Conservation (phyloP, 2,329 filamentous ascomycete species). For the Xylaria sp. region DNA sequence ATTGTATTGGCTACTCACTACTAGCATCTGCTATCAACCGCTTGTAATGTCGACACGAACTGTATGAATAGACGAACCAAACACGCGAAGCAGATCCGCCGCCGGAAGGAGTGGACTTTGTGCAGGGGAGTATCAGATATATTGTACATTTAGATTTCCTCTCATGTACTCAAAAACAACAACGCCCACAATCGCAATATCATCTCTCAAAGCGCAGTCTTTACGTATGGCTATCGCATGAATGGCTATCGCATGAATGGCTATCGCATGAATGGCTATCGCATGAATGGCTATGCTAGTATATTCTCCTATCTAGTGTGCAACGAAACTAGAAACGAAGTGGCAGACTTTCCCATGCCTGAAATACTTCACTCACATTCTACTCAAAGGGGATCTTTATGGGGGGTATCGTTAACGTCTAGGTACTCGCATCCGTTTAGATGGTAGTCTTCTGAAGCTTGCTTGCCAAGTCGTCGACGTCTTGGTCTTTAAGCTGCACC, state of each 20-base stretch:
- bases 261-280: not conserved
- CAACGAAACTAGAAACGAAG: conserved; percentile 1
- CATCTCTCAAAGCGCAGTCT: conserved; percentile 11
- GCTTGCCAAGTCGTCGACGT: conserved; percentile 83
- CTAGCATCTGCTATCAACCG: conserved; percentile 19
- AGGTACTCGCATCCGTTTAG: conserved; percentile 48
- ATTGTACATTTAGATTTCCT: conserved; percentile 36
- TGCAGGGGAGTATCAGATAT: conserved; percentile 31
- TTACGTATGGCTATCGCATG: not conserved
- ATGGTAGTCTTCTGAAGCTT: conserved; percentile 77
- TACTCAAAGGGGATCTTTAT: conserved; percentile 18
- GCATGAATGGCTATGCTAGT: not conserved
- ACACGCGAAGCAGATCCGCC: conserved; percentile 15
- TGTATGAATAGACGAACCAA: conserved; percentile 34
- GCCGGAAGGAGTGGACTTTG: conserved; percentile 21
- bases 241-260: not conserved
- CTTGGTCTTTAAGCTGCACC: conserved; percentile 76
- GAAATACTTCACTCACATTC: conserved; percentile 15
- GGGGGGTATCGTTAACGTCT: conserved; percentile 35
- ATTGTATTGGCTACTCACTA: conserved; percentile 20
- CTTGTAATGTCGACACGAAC: conserved; percentile 28
- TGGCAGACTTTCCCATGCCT: not conserved
- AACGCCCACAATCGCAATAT: conserved; percentile 24
- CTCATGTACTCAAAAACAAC: conserved; percentile 24
- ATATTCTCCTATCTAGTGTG: conserved; percentile 9